Conservation (phyloP, 495 filamentous ascomycete species). For the Xylaria grammica region DNA sequence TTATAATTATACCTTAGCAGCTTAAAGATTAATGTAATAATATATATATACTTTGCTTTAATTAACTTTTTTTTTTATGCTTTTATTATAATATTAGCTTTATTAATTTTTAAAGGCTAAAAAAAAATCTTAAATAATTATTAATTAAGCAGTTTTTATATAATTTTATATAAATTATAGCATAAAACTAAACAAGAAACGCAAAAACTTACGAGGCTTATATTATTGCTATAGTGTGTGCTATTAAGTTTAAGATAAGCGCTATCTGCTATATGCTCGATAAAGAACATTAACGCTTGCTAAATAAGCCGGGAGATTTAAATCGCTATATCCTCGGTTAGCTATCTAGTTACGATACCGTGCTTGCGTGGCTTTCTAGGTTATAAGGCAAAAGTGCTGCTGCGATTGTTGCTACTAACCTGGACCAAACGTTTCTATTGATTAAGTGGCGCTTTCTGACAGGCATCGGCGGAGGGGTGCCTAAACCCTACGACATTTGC, state of each 20-base stretch:
- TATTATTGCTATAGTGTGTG: background rate
- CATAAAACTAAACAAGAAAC: no score
- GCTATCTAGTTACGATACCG: background rate
- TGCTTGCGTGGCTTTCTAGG: background rate
- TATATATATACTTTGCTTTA: no score
- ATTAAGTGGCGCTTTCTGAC: background rate
- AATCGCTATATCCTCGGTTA: conserved; percentile 8
- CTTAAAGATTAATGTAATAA: no score
- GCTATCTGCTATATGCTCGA: conserved; percentile 1
- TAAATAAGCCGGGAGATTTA: background rate
- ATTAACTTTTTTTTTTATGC: no score
- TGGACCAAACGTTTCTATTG: background rate
- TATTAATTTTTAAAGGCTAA: no score
- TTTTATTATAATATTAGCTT: no score
- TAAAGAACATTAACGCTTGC: background rate
- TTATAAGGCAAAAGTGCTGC: background rate
- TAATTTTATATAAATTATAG: no score
- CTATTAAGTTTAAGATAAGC: conserved; percentile 1
- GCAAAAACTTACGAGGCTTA: background rate
- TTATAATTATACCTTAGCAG: no score
- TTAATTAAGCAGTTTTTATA: no score
- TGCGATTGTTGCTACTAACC: conserved; percentile 2
- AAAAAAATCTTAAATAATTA: no score
- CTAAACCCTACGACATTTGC: background rate
- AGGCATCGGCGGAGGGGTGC: background rate